Conservation (phyloP, 768 basidiomycete species). For the Rhizopogon sp. region DNA sequence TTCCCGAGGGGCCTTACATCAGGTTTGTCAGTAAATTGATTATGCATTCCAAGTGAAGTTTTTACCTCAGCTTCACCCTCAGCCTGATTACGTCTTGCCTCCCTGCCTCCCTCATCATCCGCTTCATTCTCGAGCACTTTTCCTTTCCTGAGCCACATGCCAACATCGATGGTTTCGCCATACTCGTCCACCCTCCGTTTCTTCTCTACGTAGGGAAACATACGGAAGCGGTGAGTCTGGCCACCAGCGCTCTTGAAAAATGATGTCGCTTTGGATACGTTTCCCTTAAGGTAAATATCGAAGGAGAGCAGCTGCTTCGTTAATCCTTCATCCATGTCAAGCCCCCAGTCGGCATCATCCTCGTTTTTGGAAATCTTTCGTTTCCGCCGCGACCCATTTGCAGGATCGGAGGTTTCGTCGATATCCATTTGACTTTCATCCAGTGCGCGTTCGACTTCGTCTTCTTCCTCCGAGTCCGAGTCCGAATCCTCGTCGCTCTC, state of each 20-base stretch:
- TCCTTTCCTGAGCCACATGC: constrained; percentile 91
- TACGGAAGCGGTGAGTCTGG: constrained; percentile 80
- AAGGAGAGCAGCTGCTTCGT: constrained; percentile 79
- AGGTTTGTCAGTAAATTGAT: constrained; percentile 6
- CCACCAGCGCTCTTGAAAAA: constrained; percentile 80
- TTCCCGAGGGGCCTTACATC: constrained; percentile 70
- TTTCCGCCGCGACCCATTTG: constrained; percentile 21
- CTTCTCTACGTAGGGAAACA: constrained; percentile 97
- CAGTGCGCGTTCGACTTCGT: constrained; percentile 52
- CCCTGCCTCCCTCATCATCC: constrained; percentile 75
- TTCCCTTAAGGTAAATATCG: constrained; percentile 97
- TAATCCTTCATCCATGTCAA: constrained; percentile 73
- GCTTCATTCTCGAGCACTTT: constrained; percentile 88
- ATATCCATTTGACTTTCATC: constrained; percentile 46
- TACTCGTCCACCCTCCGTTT: constrained; percentile 91
- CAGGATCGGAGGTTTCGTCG: constrained; percentile 27
- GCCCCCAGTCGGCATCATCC: constrained; percentile 60
- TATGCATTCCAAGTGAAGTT: constrained; percentile 1
- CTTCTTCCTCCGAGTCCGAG: constrained; percentile 58
- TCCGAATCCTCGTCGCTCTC: constrained; percentile 72
- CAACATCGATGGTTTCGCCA: constrained; percentile 93
- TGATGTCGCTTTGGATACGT: constrained; percentile 78
- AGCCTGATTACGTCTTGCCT: constrained; percentile 58
- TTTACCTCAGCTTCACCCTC: constrained; percentile 79
- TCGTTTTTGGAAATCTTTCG: constrained; percentile 44